A percentile compares a stretch with the other conserved stretches of the same genome.
Conservation (phyloP, 768 basidiomycete genomes). For the Sporobolomyces roseus region DNA sequence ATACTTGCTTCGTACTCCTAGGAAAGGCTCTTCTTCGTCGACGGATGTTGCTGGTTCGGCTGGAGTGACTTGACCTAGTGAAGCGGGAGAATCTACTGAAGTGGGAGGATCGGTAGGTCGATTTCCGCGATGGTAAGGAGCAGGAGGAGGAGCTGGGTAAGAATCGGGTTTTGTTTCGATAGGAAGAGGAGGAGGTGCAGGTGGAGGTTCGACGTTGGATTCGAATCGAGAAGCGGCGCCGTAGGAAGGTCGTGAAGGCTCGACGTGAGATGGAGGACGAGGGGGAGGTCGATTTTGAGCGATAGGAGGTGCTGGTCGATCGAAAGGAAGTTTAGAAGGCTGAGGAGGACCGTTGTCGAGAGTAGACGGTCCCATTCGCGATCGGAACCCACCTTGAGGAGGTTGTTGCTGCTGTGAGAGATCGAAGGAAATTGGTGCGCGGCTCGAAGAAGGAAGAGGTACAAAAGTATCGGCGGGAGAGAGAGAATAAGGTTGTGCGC, state of each 20-base stretch:
- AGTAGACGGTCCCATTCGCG: neutral
- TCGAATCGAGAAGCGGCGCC: neutral
- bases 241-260: neutral
- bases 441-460: no score
- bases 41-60: neutral
- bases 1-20: neutral
- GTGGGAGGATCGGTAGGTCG: conserved; percentile 3
- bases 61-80: neutral
- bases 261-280: neutral
- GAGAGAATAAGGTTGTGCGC: neutral
- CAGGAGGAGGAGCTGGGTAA: neutral
- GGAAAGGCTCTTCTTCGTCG: neutral
- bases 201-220: neutral
- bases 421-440: no score
- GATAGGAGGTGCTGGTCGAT: neutral
- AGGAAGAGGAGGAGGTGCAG: neutral
- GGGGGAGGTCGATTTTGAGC: neutral
- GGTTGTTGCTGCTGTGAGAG: no score
- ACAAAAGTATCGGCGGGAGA: neutral
- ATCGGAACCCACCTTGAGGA: neutral
- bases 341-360: neutral
- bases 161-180: neutral
- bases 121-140: neutral
- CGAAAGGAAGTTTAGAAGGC: no score
- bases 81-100: neutral